These are phyloP conservation scores for Candida sithepensis DNA, from an alignment of 805 yeast genomes.

Conservation along the genomic window DNA sequence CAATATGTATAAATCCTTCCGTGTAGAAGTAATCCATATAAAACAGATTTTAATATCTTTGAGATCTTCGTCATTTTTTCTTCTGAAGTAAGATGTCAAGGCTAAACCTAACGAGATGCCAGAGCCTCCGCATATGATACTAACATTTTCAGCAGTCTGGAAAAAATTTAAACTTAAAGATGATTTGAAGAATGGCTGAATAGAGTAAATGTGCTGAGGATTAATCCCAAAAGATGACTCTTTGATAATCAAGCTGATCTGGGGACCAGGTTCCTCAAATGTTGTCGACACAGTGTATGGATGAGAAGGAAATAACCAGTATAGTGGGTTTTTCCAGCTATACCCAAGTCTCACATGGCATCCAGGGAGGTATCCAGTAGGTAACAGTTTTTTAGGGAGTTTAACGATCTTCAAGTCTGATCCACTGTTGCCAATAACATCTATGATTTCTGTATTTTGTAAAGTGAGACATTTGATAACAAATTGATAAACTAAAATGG, in stretches of 20 bases:
- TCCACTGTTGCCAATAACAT: constrained; percentile 18
- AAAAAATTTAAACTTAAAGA: constrained; percentile 44
- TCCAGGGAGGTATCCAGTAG: constrained; percentile 41
- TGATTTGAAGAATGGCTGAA: constrained; percentile 38
- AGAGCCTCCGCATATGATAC: constrained; percentile 67
- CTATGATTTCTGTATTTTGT: constrained; percentile 16
- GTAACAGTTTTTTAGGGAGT: constrained; percentile 20
- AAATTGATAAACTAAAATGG: constrained; percentile 36
- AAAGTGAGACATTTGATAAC: constrained; percentile 29
- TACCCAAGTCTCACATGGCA: constrained; percentile 54
- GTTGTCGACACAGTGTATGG: constrained; percentile 60
- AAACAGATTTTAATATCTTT: constrained; percentile 35
- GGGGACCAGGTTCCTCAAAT: constrained; percentile 26
- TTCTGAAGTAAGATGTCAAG: constrained; percentile 38
- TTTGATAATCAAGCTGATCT: constrained; percentile 43
- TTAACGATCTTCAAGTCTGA: constrained; percentile 22
- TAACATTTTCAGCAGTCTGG: constrained; percentile 45
- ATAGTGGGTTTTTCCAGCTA: constrained; percentile 34
- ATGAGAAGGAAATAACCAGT: constrained; percentile 57
- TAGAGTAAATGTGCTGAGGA: constrained; percentile 33
- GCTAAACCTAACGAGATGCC: constrained; percentile 67
- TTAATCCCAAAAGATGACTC: constrained; percentile 36
- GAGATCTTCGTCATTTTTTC: constrained; percentile 19
- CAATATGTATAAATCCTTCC: constrained; percentile 45
- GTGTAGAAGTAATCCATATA: constrained; percentile 52